Conservation (phyloP, 441 rosid species). For the Jatropha multifida region DNA sequence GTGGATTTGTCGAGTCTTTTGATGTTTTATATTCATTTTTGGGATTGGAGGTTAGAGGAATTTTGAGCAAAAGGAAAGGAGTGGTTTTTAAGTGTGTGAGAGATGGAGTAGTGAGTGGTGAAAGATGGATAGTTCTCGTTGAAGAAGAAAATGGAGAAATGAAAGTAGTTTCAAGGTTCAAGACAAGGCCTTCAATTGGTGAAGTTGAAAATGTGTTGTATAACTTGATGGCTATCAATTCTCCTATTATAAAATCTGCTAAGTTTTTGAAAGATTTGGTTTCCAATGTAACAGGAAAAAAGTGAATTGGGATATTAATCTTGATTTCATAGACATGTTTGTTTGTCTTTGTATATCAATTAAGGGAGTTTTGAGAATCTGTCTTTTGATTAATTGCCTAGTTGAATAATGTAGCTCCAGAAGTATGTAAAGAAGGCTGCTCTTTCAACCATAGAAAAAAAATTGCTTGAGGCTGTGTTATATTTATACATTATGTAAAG, state of each 20-base stretch:
- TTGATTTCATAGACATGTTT: not conserved
- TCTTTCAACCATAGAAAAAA: slow-evolving; percentile 7
- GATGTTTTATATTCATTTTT: slow-evolving; percentile 77
- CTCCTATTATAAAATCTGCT: slow-evolving; percentile 82
- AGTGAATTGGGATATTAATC: slow-evolving; percentile 20
- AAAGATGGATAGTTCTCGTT: slow-evolving; percentile 73
- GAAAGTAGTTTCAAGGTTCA: slow-evolving; percentile 75
- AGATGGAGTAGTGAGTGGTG: slow-evolving; percentile 79
- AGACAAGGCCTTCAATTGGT: slow-evolving; percentile 57
- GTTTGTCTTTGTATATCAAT: not conserved
- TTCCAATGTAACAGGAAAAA: slow-evolving; percentile 67
- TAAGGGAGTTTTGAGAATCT: not conserved
- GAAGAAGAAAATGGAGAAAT: slow-evolving; percentile 55
- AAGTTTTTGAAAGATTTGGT: slow-evolving; percentile 68
- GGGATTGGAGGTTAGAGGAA: slow-evolving; percentile 72
- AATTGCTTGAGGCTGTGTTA: slow-evolving; percentile 32
- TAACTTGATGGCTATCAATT: slow-evolving; percentile 81
- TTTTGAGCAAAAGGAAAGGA: slow-evolving; percentile 71
- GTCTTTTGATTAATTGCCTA: not conserved
- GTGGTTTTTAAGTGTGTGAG: slow-evolving; percentile 76
- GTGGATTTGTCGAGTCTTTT: slow-evolving; percentile 53
- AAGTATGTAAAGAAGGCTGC: too few species aligned
- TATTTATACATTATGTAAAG: slow-evolving; percentile 27
- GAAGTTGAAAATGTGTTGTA: slow-evolving; percentile 79
- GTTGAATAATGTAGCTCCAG: not conserved